These are phyloP conservation scores for Penicillium griseofulvum DNA, from an alignment of 2,329 filamentous ascomycete species.

Conservation along the genomic window DNA sequence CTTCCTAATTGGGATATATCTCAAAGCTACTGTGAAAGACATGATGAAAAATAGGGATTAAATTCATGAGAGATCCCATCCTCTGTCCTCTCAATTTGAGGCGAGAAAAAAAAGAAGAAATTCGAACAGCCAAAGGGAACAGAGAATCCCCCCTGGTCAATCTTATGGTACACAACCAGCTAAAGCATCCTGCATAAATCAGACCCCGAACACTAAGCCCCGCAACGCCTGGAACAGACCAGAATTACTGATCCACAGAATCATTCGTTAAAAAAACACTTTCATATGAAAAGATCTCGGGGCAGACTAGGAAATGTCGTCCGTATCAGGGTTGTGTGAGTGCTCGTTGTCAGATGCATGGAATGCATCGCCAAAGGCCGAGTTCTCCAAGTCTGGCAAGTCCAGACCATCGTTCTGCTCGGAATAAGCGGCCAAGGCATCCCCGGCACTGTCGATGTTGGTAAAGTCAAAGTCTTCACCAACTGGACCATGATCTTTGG, in stretches of 20 bases:
- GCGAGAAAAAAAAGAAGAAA: not conserved
- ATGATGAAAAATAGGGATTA: slow-evolving; percentile 1
- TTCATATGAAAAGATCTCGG: slow-evolving; percentile 4
- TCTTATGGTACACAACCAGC: slow-evolving; percentile 9
- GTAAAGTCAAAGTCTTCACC: slow-evolving; percentile 46
- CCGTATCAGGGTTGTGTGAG: slow-evolving; percentile 40
- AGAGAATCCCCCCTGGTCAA: not conserved
- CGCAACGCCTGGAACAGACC: slow-evolving; percentile 4
- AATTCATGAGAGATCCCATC: not conserved
- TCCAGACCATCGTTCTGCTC: slow-evolving; percentile 55
- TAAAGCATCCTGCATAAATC: slow-evolving; percentile 9
- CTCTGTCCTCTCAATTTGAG: slow-evolving; percentile 2
- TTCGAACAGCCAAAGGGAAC: not conserved
- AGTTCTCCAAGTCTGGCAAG: slow-evolving; percentile 68
- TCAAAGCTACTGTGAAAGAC: not conserved
- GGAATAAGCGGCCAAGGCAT: slow-evolving; percentile 67
- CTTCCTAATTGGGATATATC: slow-evolving; percentile 5
- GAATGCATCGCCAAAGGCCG: slow-evolving; percentile 80
- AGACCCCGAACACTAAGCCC: slow-evolving; percentile 3
- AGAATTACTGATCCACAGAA: not conserved
- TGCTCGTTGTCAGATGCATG: slow-evolving; percentile 55
- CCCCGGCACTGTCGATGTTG: slow-evolving; percentile 64
- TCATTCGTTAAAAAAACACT: slow-evolving; percentile 15
- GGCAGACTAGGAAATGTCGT: slow-evolving; percentile 39
- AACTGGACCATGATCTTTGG: slow-evolving; percentile 42